Evolutionary conservation across 2,329 filamentous ascomycete species (phyloP), one percentile per base, ranked within the genome.

Genomic region (Teratosphaeria epicoccoides): DNA sequence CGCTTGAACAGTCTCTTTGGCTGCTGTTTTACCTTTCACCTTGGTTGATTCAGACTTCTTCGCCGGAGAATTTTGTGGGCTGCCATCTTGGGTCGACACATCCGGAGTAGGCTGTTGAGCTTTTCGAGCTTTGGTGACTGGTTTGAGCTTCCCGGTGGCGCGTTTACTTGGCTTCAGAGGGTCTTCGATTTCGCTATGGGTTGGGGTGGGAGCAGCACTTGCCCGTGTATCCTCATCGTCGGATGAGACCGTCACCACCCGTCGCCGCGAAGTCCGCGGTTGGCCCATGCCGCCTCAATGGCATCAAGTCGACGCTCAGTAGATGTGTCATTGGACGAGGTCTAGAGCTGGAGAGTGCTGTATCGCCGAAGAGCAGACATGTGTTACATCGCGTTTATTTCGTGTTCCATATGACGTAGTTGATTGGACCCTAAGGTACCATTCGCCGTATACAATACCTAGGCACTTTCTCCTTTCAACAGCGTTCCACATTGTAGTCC

Each of bases 1-100:
- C 33, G 66, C 55, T 33, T 67, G 63, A 55, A 67, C 64, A 17
- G 66, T 58, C 51, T 71, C 70, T n/a, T 62, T 63, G 17, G 61
- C 60, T 47, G 65, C 67, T 28, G 64, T 55, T 61, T 53, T 64
- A 24, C 48, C 23, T 48, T 61, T 62, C 6, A 47, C 10, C 51
- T 57, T 57, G 20, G 49, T 52, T 3, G 50, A 24, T 28, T 52
- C 59, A 11, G 46, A 22, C 45, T 48, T 24, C 46, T 60, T 61
- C 25, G 47, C 44, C 6, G 60, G 57, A 20, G 61, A 58, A 23
- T 56, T 52, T 49, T 55, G 49, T 2, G 56, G 29, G 44, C 28
- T 52, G n/a, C 24, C 48, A 12, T 51, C 46, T 33, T 43, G 40
- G 20, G 52, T 49, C 9, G 55, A 56, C 5, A 50, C 24, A 3